Conservation (phyloP, 1,284 basidiomycete genomes). For the Pseudozyma pruni region DNA sequence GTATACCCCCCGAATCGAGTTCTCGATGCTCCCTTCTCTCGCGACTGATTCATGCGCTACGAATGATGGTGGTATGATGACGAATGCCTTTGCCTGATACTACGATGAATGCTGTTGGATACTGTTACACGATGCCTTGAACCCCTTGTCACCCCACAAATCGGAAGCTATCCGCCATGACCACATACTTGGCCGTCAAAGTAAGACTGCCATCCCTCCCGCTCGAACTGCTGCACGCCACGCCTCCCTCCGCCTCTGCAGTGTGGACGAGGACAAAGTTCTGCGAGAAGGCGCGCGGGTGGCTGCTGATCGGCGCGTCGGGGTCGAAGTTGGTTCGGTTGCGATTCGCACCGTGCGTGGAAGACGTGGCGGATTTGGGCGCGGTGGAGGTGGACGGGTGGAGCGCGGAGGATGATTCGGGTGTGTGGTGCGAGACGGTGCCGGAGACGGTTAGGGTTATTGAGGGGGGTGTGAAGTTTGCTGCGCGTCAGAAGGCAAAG, state of each 20-base stretch:
- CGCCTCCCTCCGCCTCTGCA: conserved; percentile 23
- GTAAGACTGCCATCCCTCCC: conserved; percentile 41
- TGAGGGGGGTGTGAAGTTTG: conserved; percentile 48
- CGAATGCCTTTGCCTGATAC: no score
- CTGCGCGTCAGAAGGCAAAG: conserved; percentile 15
- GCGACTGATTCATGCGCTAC: no score
- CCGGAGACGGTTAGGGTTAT: conserved; percentile 58
- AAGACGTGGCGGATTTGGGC: conserved; percentile 48
- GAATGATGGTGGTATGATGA: no score
- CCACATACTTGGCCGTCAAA: conserved; percentile 52
- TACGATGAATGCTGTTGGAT: no score
- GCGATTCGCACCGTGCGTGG: conserved; percentile 37
- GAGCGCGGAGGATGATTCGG: conserved; percentile 51
- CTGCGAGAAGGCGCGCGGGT: conserved; percentile 58
- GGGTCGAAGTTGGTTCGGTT: conserved; percentile 48
- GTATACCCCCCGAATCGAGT: neutral
- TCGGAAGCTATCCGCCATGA: conserved; percentile 60
- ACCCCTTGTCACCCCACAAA: no score
- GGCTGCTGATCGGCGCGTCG: conserved; percentile 54
- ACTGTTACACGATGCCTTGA: no score
- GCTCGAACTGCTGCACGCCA: conserved; percentile 12
- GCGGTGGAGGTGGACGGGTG: conserved; percentile 40
- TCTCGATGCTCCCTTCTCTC: no score
- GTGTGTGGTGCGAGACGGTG: conserved; percentile 64
- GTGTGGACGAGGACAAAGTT: conserved; percentile 59